Percentiles rank a stretch among this genome's conserved stretches.
These are phyloP conservation scores for Tylopilus plumbeoviolaceoides DNA, from an alignment of 768 basidiomycete genomes.

Conservation along the genomic window DNA sequence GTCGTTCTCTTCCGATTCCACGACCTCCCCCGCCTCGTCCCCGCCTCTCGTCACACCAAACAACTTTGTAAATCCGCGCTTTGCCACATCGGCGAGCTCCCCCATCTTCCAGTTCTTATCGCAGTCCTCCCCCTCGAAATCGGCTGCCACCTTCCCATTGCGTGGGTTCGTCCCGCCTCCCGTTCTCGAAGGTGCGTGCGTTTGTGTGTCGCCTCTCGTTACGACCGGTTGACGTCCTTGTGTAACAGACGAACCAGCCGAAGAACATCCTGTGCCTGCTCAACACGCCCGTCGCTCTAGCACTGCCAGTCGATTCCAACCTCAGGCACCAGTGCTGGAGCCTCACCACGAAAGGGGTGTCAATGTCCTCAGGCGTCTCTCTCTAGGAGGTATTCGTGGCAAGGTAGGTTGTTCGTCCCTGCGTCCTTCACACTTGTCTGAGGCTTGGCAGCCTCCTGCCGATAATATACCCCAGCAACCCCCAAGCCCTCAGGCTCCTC, in stretches of 20 bases:
- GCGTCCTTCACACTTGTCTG: background rate
- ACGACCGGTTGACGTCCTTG: background rate
- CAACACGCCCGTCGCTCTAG: conserved; percentile 67
- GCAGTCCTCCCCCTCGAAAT: conserved; percentile 57
- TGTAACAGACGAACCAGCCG: conserved; percentile 36
- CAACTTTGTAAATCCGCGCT: conserved; percentile 37
- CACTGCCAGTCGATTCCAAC: conserved; percentile 48
- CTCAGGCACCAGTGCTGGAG: conserved; percentile 44
- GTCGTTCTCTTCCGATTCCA: conserved; percentile 60
- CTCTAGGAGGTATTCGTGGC: conserved; percentile 55
- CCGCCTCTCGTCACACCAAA: conserved; percentile 51
- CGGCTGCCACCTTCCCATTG: conserved; percentile 57
- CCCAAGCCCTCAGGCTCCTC: conserved; percentile 44
- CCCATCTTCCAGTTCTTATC: conserved; percentile 68
- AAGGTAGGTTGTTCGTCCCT: conserved; percentile 43
- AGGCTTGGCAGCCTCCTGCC: conserved; percentile 6
- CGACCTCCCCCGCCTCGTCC: conserved; percentile 50
- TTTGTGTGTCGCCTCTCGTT: background rate
- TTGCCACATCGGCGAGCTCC: conserved; percentile 55
- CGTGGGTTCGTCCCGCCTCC: conserved; percentile 47
- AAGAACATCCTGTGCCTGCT: conserved; percentile 39
- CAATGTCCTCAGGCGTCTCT: conserved; percentile 70
- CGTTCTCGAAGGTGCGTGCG: conserved; percentile 56
- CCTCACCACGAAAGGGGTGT: conserved; percentile 61
- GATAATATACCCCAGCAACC: conserved; percentile 20